These are phyloP conservation scores for Aureobasidium lini DNA, from an alignment of 2,329 filamentous ascomycete genomes.

Conservation along the genomic window DNA sequence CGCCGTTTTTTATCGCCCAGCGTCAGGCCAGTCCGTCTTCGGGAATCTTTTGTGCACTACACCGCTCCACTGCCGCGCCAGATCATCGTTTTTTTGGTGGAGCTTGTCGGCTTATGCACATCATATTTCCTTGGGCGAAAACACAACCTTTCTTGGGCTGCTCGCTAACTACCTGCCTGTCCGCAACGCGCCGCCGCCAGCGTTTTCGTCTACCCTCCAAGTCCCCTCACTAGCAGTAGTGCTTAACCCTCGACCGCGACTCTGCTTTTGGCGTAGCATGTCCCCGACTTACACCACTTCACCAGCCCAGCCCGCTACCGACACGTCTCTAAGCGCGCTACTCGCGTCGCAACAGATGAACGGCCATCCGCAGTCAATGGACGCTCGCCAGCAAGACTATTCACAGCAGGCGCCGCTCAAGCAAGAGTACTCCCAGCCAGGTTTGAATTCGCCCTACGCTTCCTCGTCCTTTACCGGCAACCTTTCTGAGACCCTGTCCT, in stretches of 20 bases:
- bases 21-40: slow-evolving; percentile 11
- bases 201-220: slow-evolving; percentile 22
- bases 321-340: slow-evolving; percentile 33
- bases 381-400: slow-evolving; percentile 47
- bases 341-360: slow-evolving; percentile 32
- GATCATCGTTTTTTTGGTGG: slow-evolving; percentile 23
- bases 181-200: slow-evolving; percentile 29
- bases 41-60: slow-evolving; percentile 15
- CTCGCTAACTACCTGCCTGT: slow-evolving; percentile 21
- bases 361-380: slow-evolving; percentile 42
- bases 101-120: slow-evolving; percentile 34
- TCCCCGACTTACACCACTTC: slow-evolving; percentile 39
- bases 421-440: slow-evolving; percentile 42
- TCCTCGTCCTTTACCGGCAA: slow-evolving; percentile 44
- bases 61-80: slow-evolving; percentile 22
- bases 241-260: slow-evolving; percentile 18
- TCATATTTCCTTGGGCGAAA: slow-evolving; percentile 39
- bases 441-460: slow-evolving; percentile 47
- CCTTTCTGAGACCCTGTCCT: slow-evolving; percentile 69
- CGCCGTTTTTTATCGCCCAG: slow-evolving; percentile 9
- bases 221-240: slow-evolving; percentile 20
- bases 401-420: slow-evolving; percentile 20
- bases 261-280: slow-evolving; percentile 35
- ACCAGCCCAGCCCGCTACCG: slow-evolving; percentile 27
- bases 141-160: slow-evolving; percentile 27